Evolutionary conservation across 139 green algal species (phyloP), one percentile per base, ranked within the genome.

Genomic region (Chlorella vulgaris): DNA sequence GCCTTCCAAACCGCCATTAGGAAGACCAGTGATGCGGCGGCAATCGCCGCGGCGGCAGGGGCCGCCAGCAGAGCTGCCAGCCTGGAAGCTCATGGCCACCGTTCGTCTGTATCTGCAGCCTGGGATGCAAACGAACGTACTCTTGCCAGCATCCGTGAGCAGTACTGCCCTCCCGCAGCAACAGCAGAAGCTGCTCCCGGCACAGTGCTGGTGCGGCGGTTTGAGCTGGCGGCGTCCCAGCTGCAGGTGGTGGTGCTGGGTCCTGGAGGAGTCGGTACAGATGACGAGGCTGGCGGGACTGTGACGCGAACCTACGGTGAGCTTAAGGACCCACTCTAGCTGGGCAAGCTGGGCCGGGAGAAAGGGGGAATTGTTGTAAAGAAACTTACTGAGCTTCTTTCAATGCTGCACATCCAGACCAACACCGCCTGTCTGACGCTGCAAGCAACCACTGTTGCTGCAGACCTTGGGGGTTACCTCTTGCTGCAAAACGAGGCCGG

Each of bases 231-330:
- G 8, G 5, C 6, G 8, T 60, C 31, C 7, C 51, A 38, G 73
- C 38, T 67, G 51, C 0, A 50, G 73, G 21, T 79, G 51, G 38
- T 51, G 10, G 26, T 63, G 19, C 53, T 10, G 13, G 40, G 10
- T 4, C 7, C 69, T n/a, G 7, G 24, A 22, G 39, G 68, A 3
- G 19, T 28, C 28, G 7, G n/a, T n/a, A n/a, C n/a, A n/a, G 24
- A 10, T 55, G 47, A 18, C 13, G 39, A 7, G 24, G 69, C 61
- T 61, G 69, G 29, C 40, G 18, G 4, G 2, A n/a, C 29, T 1
- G 47, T 43, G 3, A 67, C n/a, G 2, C 38, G 55, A 15, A 70
- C 28, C 28, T 80, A 70, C 21, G 74, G 74, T 80, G 58, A 55
- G 61, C 61, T n/a, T n/a, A n/a, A n/a, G n/a, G 3, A 15, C 13